A percentile compares a stretch with the other conserved stretches of the same genome.
Conservation (phyloP, 23 red algal species). For the Gracilaria vermiculophylla region DNA sequence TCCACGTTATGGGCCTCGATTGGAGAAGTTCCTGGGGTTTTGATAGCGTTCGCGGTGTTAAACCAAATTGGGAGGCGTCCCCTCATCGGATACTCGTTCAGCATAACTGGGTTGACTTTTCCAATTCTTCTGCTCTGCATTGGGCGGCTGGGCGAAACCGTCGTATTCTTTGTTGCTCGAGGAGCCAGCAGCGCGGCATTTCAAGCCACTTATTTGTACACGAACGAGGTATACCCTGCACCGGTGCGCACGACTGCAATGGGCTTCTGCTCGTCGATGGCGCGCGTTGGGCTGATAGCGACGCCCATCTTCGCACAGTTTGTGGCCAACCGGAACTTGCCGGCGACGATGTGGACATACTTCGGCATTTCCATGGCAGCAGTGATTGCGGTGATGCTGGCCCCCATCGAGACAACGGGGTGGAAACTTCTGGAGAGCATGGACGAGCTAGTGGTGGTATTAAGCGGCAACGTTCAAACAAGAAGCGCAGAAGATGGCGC, state of each 20-base stretch:
- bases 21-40: slow-evolving; percentile 50
- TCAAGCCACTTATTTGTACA: slow-evolving; percentile 56
- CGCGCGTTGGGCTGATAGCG: slow-evolving; percentile 23
- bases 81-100: slow-evolving; percentile 38
- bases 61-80: slow-evolving; percentile 60
- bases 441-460: slow-evolving; percentile 29
- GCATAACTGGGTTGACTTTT: neutral
- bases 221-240: slow-evolving; percentile 59
- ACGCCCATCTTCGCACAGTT: slow-evolving; percentile 49
- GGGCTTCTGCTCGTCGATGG: slow-evolving; percentile 37
- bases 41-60: slow-evolving; percentile 22
- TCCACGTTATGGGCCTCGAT: slow-evolving; percentile 37
- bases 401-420: slow-evolving; percentile 55
- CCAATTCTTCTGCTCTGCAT: slow-evolving; percentile 31
- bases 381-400: slow-evolving; percentile 17
- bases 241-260: slow-evolving; percentile 43
- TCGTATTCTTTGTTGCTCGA: slow-evolving; percentile 45
- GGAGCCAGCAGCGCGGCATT: slow-evolving; percentile 33
- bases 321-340: neutral
- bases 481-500: neutral
- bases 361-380: slow-evolving; percentile 16
- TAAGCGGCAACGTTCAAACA: neutral
- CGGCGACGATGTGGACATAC: slow-evolving; percentile 38
- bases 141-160: slow-evolving; percentile 15
- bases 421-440: slow-evolving; percentile 28